phyloP scores from a whole-genome alignment of 345 rosid species.

The Acer negundo region DNA sequence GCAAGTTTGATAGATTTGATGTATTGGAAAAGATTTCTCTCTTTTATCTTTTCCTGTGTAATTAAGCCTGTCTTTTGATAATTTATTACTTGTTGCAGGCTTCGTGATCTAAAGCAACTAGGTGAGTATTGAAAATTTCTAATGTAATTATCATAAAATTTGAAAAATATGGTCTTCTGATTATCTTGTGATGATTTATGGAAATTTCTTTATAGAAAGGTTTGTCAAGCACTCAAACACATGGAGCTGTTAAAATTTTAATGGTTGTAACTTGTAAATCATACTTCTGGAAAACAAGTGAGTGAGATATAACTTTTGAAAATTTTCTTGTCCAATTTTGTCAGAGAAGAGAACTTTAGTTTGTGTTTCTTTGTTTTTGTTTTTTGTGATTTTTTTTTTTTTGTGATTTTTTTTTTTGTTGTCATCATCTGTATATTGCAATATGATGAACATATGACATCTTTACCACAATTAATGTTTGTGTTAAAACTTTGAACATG shows the following conservation, averaged over 20 bases:
- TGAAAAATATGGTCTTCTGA: neutral
- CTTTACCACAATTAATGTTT: neutral
- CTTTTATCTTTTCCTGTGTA: neutral
- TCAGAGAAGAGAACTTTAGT: slow-evolving; percentile 5
- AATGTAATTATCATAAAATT: neutral
- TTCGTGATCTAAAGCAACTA: slow-evolving; percentile 72
- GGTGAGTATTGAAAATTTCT: neutral
- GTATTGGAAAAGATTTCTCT: neutral
- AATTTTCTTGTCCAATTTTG: neutral
- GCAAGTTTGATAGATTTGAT: slow-evolving; percentile 29
- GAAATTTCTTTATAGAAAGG: neutral
- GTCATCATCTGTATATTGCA: neutral
- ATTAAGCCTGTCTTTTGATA: slow-evolving; percentile 4
- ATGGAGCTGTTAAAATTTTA: neutral
- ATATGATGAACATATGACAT: neutral
- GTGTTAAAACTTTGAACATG: neutral
- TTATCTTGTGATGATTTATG: neutral
- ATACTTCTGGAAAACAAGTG: neutral
- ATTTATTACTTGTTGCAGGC: slow-evolving; percentile 44
- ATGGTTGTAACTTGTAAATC: neutral
- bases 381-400: neutral
- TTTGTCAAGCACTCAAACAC: neutral
- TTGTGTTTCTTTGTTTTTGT: too few relatives aligned
- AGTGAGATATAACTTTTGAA: neutral
- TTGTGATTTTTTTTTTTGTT: neutral